Evolutionary conservation across 768 basidiomycete species (phyloP), one percentile per base, ranked within the genome.

Genomic region (Flagelloscypha sp.): DNA sequence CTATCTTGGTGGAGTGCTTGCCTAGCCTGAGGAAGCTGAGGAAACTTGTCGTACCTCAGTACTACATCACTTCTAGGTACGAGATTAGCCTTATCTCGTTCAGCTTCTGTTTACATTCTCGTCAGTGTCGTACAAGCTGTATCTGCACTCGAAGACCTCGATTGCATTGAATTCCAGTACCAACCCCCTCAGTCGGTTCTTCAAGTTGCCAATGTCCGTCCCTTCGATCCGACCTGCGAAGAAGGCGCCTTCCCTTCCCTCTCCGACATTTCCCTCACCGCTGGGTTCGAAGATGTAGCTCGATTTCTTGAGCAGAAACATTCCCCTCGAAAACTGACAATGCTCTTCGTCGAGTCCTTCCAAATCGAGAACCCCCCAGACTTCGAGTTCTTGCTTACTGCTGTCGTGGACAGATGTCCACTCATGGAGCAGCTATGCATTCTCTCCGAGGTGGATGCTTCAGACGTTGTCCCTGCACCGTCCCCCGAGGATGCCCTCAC

Each of bases 221-320:
- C 54, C 21, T 76, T 77, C 45, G 15, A 33, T 11, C 76, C 78
- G 1, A 43, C 40, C 3, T 50, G 76, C 11, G 25, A 49, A 15
- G 60, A 70, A 44, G 72, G 67, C 15, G 65, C 71, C 0, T 79
- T 79, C 47, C 72, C 72, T 0, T 55, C 61, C 2, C 56, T 80
- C 4, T 66, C 57, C 48, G 75, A 78, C 38, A 59, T 77, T 25
- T 70, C 65, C 3, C 42, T 73, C 30, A 70, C 69, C 12, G 60
- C 59, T 8, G 45, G 53, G n/a, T 58, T 76, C 17, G 53, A 56
- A 5, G 63, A 76, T 35, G 54, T 70, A 15, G 52, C 65, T 4
- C 51, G 50, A 3, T 71, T 80, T 50, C 50, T 80, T 35, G 48
- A 54, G 22, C 48, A 52, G 2, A 42, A 57, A 3, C 73, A 63